Percentiles rank a stretch among this genome's conserved stretches.
phyloP scores from a whole-genome alignment of 2,329 filamentous ascomycete genomes.

The Venturia pyrina region DNA sequence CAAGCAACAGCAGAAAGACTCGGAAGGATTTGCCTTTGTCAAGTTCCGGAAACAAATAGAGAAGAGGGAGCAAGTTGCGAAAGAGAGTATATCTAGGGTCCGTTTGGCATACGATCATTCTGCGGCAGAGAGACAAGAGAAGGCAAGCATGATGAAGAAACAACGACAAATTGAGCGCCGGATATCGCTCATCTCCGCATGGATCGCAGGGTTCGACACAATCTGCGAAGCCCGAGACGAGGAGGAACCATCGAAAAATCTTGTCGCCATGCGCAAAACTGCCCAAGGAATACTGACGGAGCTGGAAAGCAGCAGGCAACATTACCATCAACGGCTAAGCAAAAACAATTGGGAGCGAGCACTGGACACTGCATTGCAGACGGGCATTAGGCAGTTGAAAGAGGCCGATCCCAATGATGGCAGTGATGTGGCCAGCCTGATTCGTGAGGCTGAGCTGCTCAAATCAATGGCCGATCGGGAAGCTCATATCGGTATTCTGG shows the following conservation, averaged over 20 bases:
- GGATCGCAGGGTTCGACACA: conserved; percentile 84
- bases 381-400: conserved; percentile 69
- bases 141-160: conserved; percentile 69
- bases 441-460: conserved; percentile 74
- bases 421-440: conserved; percentile 60
- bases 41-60: conserved; percentile 89
- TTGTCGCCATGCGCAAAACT: conserved; percentile 72
- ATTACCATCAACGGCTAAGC: conserved; percentile 75
- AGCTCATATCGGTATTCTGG: conserved; percentile 62
- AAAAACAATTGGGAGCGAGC: conserved; percentile 79
- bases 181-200: conserved; percentile 76
- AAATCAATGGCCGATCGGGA: conserved; percentile 77
- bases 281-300: conserved; percentile 83
- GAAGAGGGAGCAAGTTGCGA: conserved; percentile 65
- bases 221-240: conserved; percentile 64
- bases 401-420: conserved; percentile 57
- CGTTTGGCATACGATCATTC: conserved; percentile 78
- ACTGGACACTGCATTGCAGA: conserved; percentile 78
- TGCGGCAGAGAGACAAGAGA: conserved; percentile 65
- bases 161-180: conserved; percentile 73
- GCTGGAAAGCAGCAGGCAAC: conserved; percentile 79
- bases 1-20: conserved; percentile 83
- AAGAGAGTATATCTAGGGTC: conserved; percentile 71
- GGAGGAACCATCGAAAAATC: conserved; percentile 54
- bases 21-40: conserved; percentile 67